phyloP scores from a whole-genome alignment of 163 green algal species.

The Chloromonas sp. region DNA sequence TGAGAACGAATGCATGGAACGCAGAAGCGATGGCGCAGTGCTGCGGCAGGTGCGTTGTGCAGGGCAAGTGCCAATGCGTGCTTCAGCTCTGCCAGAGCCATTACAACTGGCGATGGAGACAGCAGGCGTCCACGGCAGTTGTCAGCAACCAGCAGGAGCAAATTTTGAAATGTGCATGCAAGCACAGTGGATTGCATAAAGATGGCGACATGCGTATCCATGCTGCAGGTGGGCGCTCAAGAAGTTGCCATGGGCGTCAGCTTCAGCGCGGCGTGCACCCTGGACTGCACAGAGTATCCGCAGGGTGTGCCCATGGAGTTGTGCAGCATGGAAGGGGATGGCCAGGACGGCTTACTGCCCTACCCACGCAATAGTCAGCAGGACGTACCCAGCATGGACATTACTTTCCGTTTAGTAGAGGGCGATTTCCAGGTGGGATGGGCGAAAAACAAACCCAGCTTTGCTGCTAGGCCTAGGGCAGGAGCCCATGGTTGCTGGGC shows the following conservation, averaged over 20 bases:
- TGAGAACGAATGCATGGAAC: constrained; percentile 67
- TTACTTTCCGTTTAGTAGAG: constrained; percentile 67
- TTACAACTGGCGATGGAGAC: neutral
- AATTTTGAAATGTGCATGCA: neutral
- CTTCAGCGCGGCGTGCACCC: constrained; percentile 62
- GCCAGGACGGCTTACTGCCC: constrained; percentile 23
- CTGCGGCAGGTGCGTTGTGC: constrained; percentile 38
- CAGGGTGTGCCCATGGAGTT: constrained; percentile 11
- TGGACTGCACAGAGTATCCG: constrained; percentile 65
- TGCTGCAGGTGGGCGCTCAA: constrained; percentile 61
- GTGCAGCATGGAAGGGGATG: constrained; percentile 9
- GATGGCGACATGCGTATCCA: too few relatives aligned
- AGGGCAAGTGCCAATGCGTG: neutral
- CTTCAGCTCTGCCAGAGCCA: neutral
- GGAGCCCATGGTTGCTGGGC: too few relatives aligned
- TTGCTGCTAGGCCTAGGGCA: too few relatives aligned
- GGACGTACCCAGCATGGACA: constrained; percentile 37
- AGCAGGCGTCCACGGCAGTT: too few relatives aligned
- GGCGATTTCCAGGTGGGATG: constrained; percentile 69
- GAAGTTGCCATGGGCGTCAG: constrained; percentile 72
- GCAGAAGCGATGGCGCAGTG: constrained; percentile 33
- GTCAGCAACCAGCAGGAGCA: too few relatives aligned
- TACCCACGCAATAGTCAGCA: constrained; percentile 10
- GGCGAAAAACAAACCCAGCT: too few relatives aligned
- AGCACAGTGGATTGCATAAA: neutral